Base-by-base conservation (phyloP, 495 filamentous ascomycete species). In the Tuber aestivum region DNA sequence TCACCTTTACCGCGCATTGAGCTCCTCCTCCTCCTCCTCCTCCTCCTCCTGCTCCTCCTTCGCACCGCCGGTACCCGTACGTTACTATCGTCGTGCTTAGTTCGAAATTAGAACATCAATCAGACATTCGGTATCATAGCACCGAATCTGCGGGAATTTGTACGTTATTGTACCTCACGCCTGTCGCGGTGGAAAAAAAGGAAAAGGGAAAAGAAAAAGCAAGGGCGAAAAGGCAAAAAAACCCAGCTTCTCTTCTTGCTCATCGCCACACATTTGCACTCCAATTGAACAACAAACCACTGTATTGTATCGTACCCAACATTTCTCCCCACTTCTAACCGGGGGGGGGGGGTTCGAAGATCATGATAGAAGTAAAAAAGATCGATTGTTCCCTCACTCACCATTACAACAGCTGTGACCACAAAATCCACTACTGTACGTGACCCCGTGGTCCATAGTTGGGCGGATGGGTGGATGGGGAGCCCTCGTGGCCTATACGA, bases 361-460 rank as follows among this genome's bases (percentile, higher is more conserved):
- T 27, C 12, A 56, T 27, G 48, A 56, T n/a, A 56, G 20, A 50
- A 23, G 45, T 50, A 5, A 56, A 27, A 56, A 56, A 27, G 23
- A 56, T 56, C 48, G 48, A 56, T 56, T n/a, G 23, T 27, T 10
- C 23, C 23, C 12, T 12, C 23, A 12, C 21, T 56, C 48, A n/a
- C 48, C 23, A 27, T 56, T 12, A 27, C 50, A 61, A 61, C n/a
- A 32, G n/a, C n/a, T 9, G 12, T n/a, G 50, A n/a, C 50, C n/a
- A 61, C 50, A 61, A 9, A n/a, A 32, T 32, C 50, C 50, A 16
- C 50, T 61, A 16, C 50, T 61, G 50, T 61, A 61, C 2, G n/a
- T 61, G 50, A 61, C 50, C 50, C 16, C 50, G 50, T 61, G 50
- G 50, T 61, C 50, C 50, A 32, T 61, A 27, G 50, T 61, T 61